phyloP scores from a whole-genome alignment of 1,284 basidiomycete species.

The Ceratobasidium sp. region DNA sequence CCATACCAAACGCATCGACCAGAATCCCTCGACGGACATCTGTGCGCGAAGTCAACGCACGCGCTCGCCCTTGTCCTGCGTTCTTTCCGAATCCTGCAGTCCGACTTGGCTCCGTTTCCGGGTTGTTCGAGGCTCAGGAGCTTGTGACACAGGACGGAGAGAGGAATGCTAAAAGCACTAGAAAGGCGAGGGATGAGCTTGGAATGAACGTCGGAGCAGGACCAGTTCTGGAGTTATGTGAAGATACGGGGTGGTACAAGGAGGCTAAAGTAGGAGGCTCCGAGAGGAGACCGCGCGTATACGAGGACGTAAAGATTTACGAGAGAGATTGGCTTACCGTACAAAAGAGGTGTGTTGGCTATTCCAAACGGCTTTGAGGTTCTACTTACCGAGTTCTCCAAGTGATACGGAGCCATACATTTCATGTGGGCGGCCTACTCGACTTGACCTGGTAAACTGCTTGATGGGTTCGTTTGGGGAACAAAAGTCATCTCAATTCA shows the following conservation, averaged over 20 bases:
- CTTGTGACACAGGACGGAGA: neutral
- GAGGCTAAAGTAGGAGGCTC: conserved; percentile 75
- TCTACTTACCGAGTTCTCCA: conserved; percentile 30
- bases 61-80: conserved; percentile 30
- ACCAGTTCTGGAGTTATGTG: conserved; percentile 77
- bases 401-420: conserved; percentile 73
- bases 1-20: neutral
- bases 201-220: conserved; percentile 69
- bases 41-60: conserved; percentile 19
- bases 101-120: conserved; percentile 3
- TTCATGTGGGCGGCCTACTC: conserved; percentile 65
- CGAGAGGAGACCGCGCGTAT: conserved; percentile 70
- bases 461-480: conserved; percentile 71
- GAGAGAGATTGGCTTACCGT: conserved; percentile 65
- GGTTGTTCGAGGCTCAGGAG: conserved; percentile 11
- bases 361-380: conserved; percentile 1
- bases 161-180: conserved; percentile 19
- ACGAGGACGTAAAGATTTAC: conserved; percentile 62
- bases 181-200: conserved; percentile 10
- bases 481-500: conserved; percentile 67
- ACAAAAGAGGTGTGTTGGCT: conserved; percentile 64
- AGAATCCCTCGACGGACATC: neutral
- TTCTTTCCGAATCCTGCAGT: conserved; percentile 36
- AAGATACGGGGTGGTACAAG: conserved; percentile 83
- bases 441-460: conserved; percentile 69